Percentiles rank a stretch among this genome's conserved stretches.
These are phyloP conservation scores for Apium graveolens DNA, from an alignment of 129 eudicot species.

Conservation along the genomic window DNA sequence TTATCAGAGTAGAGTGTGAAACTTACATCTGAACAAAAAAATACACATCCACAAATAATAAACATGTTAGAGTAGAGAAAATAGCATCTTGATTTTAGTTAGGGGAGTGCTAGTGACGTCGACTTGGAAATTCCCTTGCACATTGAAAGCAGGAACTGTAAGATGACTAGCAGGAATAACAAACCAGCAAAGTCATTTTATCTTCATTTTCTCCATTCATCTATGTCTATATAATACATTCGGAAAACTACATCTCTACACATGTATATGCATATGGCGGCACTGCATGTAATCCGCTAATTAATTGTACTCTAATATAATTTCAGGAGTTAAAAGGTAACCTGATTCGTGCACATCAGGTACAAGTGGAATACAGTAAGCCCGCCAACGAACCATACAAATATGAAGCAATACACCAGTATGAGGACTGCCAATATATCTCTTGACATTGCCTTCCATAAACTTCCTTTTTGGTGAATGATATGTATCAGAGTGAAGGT, in stretches of 20 bases:
- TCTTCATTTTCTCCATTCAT: neutral
- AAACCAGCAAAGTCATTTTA: neutral
- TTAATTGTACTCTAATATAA: neutral
- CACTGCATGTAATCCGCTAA: neutral
- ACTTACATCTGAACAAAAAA: conserved; percentile 3
- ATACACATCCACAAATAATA: too few species aligned
- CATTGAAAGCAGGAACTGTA: neutral
- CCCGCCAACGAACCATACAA: conserved; percentile 95
- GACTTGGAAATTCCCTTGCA: neutral
- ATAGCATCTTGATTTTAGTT: neutral
- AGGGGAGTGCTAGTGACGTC: neutral
- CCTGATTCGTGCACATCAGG: conserved; percentile 90
- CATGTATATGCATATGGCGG: neutral
- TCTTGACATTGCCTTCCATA: conserved; percentile 38
- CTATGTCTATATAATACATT: neutral
- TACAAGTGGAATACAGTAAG: conserved; percentile 73
- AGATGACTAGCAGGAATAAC: neutral
- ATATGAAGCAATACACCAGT: conserved; percentile 68
- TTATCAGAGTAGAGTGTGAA: neutral
- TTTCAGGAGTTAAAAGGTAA: conserved; percentile 17
- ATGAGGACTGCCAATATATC: conserved; percentile 75
- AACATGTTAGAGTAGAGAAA: neutral
- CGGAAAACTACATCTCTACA: neutral
- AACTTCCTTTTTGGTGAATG: neutral
- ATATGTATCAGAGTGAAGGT: conserved; percentile 3